Conservation (phyloP, 176 grass and related monocot genomes). For the Pharus latifolius region DNA sequence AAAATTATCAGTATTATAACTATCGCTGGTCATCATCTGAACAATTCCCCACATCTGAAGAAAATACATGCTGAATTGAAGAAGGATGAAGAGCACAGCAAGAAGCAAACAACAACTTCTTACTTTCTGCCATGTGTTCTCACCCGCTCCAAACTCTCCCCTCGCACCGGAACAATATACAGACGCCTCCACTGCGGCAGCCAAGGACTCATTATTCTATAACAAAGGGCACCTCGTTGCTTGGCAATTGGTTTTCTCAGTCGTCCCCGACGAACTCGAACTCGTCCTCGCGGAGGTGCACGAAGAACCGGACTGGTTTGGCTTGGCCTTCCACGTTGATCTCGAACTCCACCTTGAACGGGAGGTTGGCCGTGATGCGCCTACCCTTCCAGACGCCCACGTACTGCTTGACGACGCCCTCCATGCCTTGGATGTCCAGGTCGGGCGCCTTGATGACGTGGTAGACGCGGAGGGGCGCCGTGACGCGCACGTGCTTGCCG, state of each 20-base stretch:
- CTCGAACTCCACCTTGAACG: constrained; percentile 85
- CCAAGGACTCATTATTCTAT: constrained; percentile 27
- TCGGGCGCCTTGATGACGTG: constrained; percentile 85
- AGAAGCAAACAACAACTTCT: constrained; percentile 15
- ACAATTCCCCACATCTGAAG: constrained; percentile 29
- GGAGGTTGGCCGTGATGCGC: constrained; percentile 79
- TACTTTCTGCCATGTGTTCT: background rate
- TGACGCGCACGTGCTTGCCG: constrained; percentile 76
- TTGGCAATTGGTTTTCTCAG: constrained; percentile 4
- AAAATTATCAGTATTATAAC: constrained; percentile 20
- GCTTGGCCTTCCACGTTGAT: constrained; percentile 46
- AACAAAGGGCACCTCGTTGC: constrained; percentile 12
- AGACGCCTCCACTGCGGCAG: constrained; percentile 19
- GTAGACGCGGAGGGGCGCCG: constrained; percentile 68
- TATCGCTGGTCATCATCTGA: constrained; percentile 10
- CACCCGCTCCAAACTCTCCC: constrained; percentile 5
- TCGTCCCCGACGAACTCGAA: constrained; percentile 62
- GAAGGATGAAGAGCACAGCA: background rate
- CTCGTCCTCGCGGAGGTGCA: constrained; percentile 90
- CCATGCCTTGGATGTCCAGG: constrained; percentile 81
- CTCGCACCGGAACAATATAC: constrained; percentile 26
- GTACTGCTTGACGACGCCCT: constrained; percentile 92
- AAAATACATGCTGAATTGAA: constrained; percentile 18
- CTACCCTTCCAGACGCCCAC: constrained; percentile 85
- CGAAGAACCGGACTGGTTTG: constrained; percentile 71